Evolutionary conservation across 306 rosid species (phyloP).

Genomic region (Begonia masoniana): DNA sequence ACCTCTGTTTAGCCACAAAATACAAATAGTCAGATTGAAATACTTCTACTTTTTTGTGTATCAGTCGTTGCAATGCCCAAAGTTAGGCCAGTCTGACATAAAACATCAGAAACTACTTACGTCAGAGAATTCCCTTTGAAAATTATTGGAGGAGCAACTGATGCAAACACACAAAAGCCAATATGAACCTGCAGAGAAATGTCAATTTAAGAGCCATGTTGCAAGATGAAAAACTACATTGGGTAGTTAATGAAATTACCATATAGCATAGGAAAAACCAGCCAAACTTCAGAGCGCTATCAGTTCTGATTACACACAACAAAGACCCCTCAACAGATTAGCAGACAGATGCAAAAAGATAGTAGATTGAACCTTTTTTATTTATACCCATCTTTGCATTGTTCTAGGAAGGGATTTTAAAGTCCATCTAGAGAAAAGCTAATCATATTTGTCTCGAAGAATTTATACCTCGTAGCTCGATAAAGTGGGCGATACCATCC

Average conservation of each 20-base stretch:
- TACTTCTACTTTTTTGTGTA: not conserved
- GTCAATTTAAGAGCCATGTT: slow-evolving; percentile 12
- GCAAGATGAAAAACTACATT: slow-evolving; percentile 11
- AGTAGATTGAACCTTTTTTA: not conserved
- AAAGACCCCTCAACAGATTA: not conserved
- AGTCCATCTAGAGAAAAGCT: not conserved
- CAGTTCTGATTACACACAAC: slow-evolving; percentile 50
- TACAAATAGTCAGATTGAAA: slow-evolving; percentile 21
- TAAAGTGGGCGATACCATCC: slow-evolving; percentile 98
- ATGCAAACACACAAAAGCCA: slow-evolving; percentile 59
- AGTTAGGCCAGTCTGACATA: not conserved
- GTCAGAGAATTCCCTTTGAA: slow-evolving; percentile 76
- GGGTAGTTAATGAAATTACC: slow-evolving; percentile 30
- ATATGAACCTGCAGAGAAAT: slow-evolving; percentile 60
- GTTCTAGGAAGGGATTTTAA: not conserved
- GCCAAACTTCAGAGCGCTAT: slow-evolving; percentile 88
- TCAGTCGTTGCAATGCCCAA: too few species aligned
- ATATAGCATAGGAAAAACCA: slow-evolving; percentile 64
- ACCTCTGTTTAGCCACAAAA: slow-evolving; percentile 48
- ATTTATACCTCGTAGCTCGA: slow-evolving; percentile 73
- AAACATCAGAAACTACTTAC: slow-evolving; percentile 32
- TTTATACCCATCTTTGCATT: not conserved
- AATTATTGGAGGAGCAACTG: slow-evolving; percentile 84
- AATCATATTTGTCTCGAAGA: not conserved
- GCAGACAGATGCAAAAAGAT: not conserved